A percentile compares a stretch with the other conserved stretches of the same genome.
These are phyloP conservation scores for Pneumocystis murina DNA, from an alignment of 1,139 yeast species.

Conservation along the genomic window DNA sequence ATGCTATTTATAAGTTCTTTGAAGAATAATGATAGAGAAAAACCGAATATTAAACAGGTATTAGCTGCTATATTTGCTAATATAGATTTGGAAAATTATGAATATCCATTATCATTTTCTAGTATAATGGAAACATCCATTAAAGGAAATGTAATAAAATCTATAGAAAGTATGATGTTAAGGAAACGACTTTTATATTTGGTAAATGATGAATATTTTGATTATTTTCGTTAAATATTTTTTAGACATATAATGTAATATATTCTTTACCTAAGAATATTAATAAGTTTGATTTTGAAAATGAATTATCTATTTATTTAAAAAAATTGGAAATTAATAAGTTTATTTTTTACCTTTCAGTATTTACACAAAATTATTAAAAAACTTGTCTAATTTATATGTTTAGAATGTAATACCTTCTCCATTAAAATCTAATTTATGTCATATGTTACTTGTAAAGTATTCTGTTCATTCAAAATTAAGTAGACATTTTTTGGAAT, in stretches of 20 bases:
- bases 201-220: not conserved
- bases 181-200: not conserved
- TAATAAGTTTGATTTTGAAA: not conserved
- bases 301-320: not conserved
- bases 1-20: not conserved
- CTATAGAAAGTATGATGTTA: not conserved
- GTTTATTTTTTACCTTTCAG: not conserved
- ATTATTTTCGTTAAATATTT: not conserved
- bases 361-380: not conserved
- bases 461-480: not conserved
- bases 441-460: not conserved
- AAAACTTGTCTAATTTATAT: not conserved
- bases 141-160: not conserved
- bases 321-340: not conserved
- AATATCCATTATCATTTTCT: not conserved
- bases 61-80: not conserved
- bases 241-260: not conserved
- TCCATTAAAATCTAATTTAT: not conserved
- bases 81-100: not conserved
- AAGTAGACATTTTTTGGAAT: not conserved
- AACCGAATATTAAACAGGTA: not conserved
- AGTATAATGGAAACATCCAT: not conserved
- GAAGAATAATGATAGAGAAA: not conserved
- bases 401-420: not conserved
- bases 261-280: not conserved